A percentile compares a stretch with the other conserved stretches of the same genome.
Conservation (phyloP, 352 stramenopile genomes). For the Globisporangium uncinulatum region DNA sequence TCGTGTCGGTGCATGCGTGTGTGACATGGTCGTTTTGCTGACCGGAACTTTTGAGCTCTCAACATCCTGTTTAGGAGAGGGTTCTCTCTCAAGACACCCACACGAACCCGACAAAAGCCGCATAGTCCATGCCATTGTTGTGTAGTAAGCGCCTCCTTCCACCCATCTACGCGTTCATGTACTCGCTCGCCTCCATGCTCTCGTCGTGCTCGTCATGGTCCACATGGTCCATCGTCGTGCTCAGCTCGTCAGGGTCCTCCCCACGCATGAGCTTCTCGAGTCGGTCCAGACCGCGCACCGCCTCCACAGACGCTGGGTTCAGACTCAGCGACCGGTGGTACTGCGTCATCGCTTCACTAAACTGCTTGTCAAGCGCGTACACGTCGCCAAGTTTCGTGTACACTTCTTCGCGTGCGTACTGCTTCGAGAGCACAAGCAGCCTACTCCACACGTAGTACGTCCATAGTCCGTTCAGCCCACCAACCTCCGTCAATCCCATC, state of each 20-base stretch:
- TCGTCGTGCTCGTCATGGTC: constrained; percentile 48
- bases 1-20: too few relatives aligned
- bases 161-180: constrained; percentile 14
- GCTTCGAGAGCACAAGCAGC: constrained; percentile 42
- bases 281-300: constrained; percentile 50
- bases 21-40: too few relatives aligned
- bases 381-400: constrained; percentile 73
- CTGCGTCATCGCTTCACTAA: constrained; percentile 52
- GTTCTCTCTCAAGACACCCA: too few relatives aligned
- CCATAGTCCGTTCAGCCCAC: too few relatives aligned
- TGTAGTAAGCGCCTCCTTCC: neutral
- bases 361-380: constrained; percentile 68
- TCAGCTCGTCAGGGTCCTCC: constrained; percentile 66
- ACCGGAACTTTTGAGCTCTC: too few relatives aligned
- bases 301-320: constrained; percentile 45
- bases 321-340: constrained; percentile 66
- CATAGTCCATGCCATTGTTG: neutral
- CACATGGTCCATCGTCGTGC: constrained; percentile 55
- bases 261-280: constrained; percentile 79
- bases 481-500: neutral
- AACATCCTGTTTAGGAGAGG: too few relatives aligned
- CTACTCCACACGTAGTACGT: constrained; percentile 7
- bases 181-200: constrained; percentile 50
- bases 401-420: constrained; percentile 50
- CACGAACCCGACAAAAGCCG: neutral